phyloP scores from a whole-genome alignment of 1,284 basidiomycete species.

The Sanghuangporus baumii region DNA sequence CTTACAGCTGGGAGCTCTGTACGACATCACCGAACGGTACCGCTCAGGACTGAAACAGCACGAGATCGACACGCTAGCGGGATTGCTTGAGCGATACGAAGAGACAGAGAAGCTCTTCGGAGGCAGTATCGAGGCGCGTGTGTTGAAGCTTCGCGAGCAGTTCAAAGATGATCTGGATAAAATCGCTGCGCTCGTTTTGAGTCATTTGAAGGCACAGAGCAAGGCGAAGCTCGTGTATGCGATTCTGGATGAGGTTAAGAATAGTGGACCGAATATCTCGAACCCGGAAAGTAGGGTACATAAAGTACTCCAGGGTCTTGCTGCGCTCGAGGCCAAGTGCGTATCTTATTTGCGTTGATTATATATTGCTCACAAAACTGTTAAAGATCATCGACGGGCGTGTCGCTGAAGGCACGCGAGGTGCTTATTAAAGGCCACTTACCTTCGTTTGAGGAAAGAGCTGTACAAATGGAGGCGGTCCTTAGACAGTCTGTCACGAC shows the following conservation, averaged over 20 bases:
- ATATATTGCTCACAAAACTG: constrained; percentile 11
- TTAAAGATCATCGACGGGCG: constrained; percentile 74
- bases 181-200: constrained; percentile 84
- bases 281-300: constrained; percentile 66
- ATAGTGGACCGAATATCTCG: constrained; percentile 65
- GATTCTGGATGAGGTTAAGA: constrained; percentile 86
- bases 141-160: constrained; percentile 87
- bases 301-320: constrained; percentile 73
- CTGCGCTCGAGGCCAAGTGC: constrained; percentile 82
- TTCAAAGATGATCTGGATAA: constrained; percentile 90
- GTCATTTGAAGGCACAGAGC: constrained; percentile 92
- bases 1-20: constrained; percentile 65
- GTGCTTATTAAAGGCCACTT: constrained; percentile 94
- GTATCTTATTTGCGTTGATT: constrained; percentile 23
- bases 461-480: constrained; percentile 91
- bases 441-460: constrained; percentile 94
- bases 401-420: constrained; percentile 95
- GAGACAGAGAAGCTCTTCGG: constrained; percentile 91
- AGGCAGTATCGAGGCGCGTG: constrained; percentile 87
- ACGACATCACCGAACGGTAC: constrained; percentile 81
- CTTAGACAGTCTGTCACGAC: constrained; percentile 85
- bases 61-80: constrained; percentile 73
- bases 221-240: constrained; percentile 87
- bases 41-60: constrained; percentile 82
- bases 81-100: constrained; percentile 70